These are phyloP conservation scores for Salix viminalis DNA, from an alignment of 345 rosid genomes.

Conservation along the genomic window DNA sequence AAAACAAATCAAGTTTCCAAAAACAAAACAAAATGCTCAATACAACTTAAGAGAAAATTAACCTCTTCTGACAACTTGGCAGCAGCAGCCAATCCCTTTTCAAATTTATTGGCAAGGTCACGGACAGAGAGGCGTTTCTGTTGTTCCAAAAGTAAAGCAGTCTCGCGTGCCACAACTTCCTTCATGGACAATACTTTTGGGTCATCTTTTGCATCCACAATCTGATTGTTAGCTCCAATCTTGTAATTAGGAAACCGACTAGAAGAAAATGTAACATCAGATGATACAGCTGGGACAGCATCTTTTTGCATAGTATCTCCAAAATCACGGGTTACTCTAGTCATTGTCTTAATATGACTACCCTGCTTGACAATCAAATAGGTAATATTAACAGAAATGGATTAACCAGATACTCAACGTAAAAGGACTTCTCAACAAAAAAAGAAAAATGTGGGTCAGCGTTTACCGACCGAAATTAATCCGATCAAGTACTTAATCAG, in stretches of 20 bases:
- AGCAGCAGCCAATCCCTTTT: slow-evolving; percentile 91
- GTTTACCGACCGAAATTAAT: slow-evolving; percentile 12
- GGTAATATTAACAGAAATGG: slow-evolving; percentile 3
- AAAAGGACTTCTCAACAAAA: slow-evolving; percentile 13
- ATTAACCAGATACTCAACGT: slow-evolving; percentile 6
- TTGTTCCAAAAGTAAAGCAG: slow-evolving; percentile 81
- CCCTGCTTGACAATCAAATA: slow-evolving; percentile 16
- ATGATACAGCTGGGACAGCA: slow-evolving; percentile 67
- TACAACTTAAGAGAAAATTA: slow-evolving; percentile 9
- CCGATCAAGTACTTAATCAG: not conserved
- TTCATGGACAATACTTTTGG: slow-evolving; percentile 77
- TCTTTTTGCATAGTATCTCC: slow-evolving; percentile 59
- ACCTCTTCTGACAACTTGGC: slow-evolving; percentile 97
- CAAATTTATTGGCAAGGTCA: slow-evolving; percentile 87
- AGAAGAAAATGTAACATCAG: slow-evolving; percentile 76
- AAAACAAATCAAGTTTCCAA: not conserved
- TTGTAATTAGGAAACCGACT: slow-evolving; percentile 80
- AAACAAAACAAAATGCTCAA: not conserved
- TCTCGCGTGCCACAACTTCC: slow-evolving; percentile 91
- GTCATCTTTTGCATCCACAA: slow-evolving; percentile 65
- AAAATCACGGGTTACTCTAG: slow-evolving; percentile 65
- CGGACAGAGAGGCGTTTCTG: slow-evolving; percentile 95
- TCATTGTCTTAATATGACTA: slow-evolving; percentile 40
- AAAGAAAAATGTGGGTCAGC: slow-evolving; percentile 18
- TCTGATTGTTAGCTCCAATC: slow-evolving; percentile 75